Evolutionary conservation across 257 asterid genomes (phyloP).

Genomic region (Capsicum pubescens): DNA sequence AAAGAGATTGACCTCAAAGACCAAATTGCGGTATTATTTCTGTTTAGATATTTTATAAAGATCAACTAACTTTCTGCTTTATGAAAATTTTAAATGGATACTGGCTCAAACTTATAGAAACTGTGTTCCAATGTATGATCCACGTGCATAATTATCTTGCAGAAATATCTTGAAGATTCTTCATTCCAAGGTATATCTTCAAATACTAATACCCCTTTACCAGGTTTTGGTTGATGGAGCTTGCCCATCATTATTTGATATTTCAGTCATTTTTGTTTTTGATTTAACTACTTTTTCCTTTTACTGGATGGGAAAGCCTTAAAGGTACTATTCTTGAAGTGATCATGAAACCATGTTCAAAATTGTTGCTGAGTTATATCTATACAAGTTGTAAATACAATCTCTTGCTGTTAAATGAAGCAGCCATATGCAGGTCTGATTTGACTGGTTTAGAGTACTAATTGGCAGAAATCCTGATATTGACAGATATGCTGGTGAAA

Average conservation of each 20-base stretch:
- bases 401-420: neutral
- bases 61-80: neutral
- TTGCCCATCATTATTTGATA: neutral
- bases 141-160: constrained; percentile 41
- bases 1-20: constrained; percentile 56
- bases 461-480: constrained; percentile 35
- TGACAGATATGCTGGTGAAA: constrained; percentile 65
- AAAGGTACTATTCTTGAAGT: constrained; percentile 6
- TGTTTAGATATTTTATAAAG: neutral
- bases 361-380: neutral
- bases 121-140: constrained; percentile 21
- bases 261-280: neutral
- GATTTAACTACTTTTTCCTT: neutral
- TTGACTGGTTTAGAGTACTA: constrained; percentile 2
- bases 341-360: neutral
- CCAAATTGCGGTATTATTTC: constrained; percentile 64
- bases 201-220: constrained; percentile 6
- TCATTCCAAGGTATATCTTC: constrained; percentile 63
- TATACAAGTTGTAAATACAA: neutral
- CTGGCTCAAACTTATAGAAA: neutral
- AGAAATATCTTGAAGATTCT: constrained; percentile 74
- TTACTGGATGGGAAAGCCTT: neutral
- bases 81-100: constrained; percentile 14
- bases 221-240: constrained; percentile 11
- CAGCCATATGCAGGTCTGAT: constrained; percentile 3